Percentiles rank a stretch among this genome's conserved stretches.
Evolutionary conservation across 1,284 basidiomycete genomes (phyloP).

Genomic region (Xerocomus nothofagi): DNA sequence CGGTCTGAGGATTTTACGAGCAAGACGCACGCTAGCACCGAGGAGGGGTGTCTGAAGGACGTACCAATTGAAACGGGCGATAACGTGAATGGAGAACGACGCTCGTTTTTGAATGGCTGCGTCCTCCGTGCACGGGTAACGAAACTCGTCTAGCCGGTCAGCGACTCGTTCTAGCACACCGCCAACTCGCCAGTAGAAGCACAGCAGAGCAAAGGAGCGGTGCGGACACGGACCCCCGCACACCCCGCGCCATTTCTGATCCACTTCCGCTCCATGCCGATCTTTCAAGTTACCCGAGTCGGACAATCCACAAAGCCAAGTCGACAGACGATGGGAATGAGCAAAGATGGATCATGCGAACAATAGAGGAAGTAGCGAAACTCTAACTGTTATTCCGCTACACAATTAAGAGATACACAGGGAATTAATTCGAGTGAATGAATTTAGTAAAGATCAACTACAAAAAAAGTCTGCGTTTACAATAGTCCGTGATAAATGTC

Average conservation of each 20-base stretch:
- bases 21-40: constrained; percentile 11
- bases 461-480: neutral
- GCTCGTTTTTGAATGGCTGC: too few species aligned
- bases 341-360: too few species aligned
- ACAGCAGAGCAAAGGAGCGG: constrained; percentile 21
- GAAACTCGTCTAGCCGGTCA: neutral
- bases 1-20: neutral
- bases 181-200: neutral
- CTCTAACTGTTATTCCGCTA: too few species aligned
- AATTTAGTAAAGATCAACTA: too few species aligned
- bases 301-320: too few species aligned
- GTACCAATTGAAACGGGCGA: too few species aligned
- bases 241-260: constrained; percentile 13
- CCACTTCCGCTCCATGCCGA: neutral
- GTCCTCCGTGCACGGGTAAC: constrained; percentile 6
- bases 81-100: neutral
- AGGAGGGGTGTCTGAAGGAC: neutral
- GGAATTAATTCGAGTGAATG: too few species aligned
- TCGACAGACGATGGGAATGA: too few species aligned
- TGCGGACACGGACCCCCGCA: constrained; percentile 16
- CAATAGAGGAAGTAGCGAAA: too few species aligned
- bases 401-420: too few species aligned
- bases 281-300: constrained; percentile 1
- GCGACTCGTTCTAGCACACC: neutral
- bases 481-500: neutral